These are phyloP conservation scores for Scheffersomyces stambukii DNA, from an alignment of 1,139 yeast genomes.

Conservation along the genomic window DNA sequence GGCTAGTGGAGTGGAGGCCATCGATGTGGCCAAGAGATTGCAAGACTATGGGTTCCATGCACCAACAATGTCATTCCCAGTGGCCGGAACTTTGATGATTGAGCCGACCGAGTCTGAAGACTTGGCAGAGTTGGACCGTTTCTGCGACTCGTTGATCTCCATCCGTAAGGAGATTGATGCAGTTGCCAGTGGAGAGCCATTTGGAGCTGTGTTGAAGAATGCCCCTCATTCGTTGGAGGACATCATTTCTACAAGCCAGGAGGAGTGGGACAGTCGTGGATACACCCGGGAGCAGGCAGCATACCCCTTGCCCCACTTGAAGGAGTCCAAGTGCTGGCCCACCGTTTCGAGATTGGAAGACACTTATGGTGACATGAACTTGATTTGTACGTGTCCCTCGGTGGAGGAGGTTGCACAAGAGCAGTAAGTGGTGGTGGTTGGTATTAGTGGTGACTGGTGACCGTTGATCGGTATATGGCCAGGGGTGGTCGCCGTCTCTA, in stretches of 20 bases:
- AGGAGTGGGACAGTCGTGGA: conserved; percentile 75
- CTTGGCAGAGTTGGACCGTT: conserved; percentile 81
- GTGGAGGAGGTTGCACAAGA: conserved; percentile 60
- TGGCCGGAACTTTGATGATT: conserved; percentile 93
- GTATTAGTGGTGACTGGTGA: not conserved
- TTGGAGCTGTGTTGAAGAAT: conserved; percentile 74
- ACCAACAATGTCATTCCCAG: conserved; percentile 98
- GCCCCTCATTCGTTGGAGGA: conserved; percentile 92
- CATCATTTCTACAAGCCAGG: conserved; percentile 50
- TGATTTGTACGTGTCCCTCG: conserved; percentile 89
- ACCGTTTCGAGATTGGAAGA: conserved; percentile 89
- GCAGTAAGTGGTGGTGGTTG: conserved; percentile 1
- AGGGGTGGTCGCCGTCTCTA: no score
- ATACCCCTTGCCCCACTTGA: conserved; percentile 75
- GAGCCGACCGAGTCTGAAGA: conserved; percentile 98
- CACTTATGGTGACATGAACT: conserved; percentile 87
- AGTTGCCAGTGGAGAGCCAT: conserved; percentile 61
- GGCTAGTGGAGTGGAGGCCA: conserved; percentile 80
- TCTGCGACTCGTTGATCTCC: conserved; percentile 79
- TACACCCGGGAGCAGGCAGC: conserved; percentile 94
- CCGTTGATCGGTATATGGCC: no score
- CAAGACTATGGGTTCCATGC: conserved; percentile 99
- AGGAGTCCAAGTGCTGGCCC: conserved; percentile 88
- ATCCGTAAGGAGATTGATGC: conserved; percentile 81
- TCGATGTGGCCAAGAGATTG: conserved; percentile 92